Base-by-base conservation (phyloP, 31 red algal genomes). In the Asparagopsis taxiformis region DNA sequence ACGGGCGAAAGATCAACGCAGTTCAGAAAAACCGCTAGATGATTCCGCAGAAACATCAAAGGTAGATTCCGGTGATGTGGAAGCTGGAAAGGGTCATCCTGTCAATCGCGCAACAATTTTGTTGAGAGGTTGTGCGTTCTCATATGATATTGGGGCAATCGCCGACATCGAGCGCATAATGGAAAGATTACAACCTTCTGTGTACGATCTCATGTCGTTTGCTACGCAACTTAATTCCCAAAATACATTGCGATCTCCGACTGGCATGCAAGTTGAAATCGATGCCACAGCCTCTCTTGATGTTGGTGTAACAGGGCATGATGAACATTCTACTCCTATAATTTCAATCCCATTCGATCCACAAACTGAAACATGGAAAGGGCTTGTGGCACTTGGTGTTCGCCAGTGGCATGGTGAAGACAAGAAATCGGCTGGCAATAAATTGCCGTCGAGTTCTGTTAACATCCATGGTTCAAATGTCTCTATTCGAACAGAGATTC, bases 401-500 rank as follows among this genome's bases (percentile, higher is more conserved):
- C 55, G 79, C 29, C 7, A 72, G 13, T 70, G 79, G 79, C 21
- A 61, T 7, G 56, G 26, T 19, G 17, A 49, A 7, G 31, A 13
- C 19, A 20, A 48, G 31, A 39, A 22, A 8, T 1, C 51, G 21
- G 8, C 8, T n/a, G 56, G 37, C 6, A 3, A 30, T 21, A 19
- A 10, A 26, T 51, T 52, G 1, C 38, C 43, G 32, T 24, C 24
- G 30, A 72, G 68, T 1, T 28, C 39, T 50, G 36, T 83, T 38
- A 51, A 29, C 16, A 61, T 71, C 28, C 28, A 53, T 36, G 79
- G 63, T 52, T 22, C 23, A 16, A 54, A 19, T 55, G 43, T 85
- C 32, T 75, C 81, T 36, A 2, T 85, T 4, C 59, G 63, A 41
- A 85, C 81, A 35, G 81, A 85, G 44, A 75, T 85, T 55, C 81